Conservation (phyloP, 140 eudicot genomes). For the Erigeron philadelphicus region DNA sequence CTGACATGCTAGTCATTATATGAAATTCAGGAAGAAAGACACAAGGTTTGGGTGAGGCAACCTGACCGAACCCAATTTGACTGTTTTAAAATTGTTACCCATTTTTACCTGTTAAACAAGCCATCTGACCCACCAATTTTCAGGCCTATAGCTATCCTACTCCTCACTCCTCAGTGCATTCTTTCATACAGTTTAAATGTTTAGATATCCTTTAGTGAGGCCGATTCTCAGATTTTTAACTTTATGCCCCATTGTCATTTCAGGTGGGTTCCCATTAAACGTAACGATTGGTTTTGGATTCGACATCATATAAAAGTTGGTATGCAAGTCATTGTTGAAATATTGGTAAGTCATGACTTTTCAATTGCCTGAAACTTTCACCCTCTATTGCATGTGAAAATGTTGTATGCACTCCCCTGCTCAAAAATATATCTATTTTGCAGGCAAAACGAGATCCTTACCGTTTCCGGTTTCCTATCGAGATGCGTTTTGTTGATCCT, state of each 20-base stretch:
- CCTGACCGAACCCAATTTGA: too few species aligned
- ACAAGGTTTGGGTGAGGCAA: neutral
- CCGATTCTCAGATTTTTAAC: conserved; percentile 12
- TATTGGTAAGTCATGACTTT: conserved; percentile 56
- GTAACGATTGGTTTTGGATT: conserved; percentile 99
- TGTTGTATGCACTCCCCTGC: neutral
- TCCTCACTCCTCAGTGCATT: neutral
- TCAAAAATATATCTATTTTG: conserved; percentile 21
- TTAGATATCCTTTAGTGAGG: neutral
- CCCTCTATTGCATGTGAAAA: conserved; percentile 12
- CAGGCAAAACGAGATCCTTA: conserved; percentile 99
- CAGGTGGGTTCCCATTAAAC: conserved; percentile 98
- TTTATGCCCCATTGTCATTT: conserved; percentile 20
- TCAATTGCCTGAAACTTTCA: neutral
- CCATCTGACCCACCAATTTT: neutral
- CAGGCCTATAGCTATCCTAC: neutral
- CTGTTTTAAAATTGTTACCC: too few species aligned
- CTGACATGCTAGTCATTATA: too few species aligned
- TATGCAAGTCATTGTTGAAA: conserved; percentile 87
- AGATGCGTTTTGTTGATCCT: conserved; percentile 93
- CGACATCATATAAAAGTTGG: conserved; percentile 98
- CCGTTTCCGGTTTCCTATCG: conserved; percentile 92
- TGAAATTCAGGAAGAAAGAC: neutral
- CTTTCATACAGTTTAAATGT: neutral
- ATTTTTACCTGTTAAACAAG: too few species aligned